These are phyloP conservation scores for Magnusiomyces suaveolens DNA, from an alignment of 1,139 yeast genomes.

Conservation along the genomic window DNA sequence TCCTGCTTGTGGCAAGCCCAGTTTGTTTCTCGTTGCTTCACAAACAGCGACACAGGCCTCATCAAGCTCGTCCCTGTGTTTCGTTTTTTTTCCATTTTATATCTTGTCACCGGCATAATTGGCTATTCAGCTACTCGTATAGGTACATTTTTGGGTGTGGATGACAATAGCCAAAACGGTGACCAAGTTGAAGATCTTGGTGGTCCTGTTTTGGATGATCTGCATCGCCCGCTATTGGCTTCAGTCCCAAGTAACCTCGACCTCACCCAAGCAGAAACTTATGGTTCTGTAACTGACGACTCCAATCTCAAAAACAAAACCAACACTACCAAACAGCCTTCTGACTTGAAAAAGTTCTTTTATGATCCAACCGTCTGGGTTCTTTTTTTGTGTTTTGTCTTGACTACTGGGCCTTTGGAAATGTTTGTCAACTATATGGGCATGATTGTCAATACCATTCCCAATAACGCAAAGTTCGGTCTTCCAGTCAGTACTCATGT, in stretches of 20 bases:
- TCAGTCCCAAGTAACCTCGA: not conserved
- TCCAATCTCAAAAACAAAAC: not conserved
- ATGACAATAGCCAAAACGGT: not conserved
- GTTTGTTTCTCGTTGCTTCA: conserved; percentile 33
- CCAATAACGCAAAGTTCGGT: conserved; percentile 5
- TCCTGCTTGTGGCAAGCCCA: conserved; percentile 52
- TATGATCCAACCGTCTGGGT: conserved; percentile 58
- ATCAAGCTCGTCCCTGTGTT: conserved; percentile 37
- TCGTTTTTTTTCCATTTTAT: conserved; percentile 44
- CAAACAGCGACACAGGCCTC: conserved; percentile 7
- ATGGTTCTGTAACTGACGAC: not conserved
- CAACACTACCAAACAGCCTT: not conserved
- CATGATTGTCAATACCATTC: conserved; percentile 36
- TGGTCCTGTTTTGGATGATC: not conserved
- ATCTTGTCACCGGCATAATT: conserved; percentile 23
- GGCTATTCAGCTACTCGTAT: conserved; percentile 23
- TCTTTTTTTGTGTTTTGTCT: conserved; percentile 51
- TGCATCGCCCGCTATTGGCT: not conserved
- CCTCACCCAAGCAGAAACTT: not conserved
- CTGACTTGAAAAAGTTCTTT: conserved; percentile 36
- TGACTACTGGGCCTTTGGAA: conserved; percentile 79
- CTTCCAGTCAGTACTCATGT: conserved; percentile 40
- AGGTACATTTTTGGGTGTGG: conserved; percentile 8
- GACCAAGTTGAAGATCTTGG: not conserved
- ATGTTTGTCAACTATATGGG: conserved; percentile 82